Base-by-base conservation (phyloP, 805 yeast species). In the Kuraishia piskuri region DNA sequence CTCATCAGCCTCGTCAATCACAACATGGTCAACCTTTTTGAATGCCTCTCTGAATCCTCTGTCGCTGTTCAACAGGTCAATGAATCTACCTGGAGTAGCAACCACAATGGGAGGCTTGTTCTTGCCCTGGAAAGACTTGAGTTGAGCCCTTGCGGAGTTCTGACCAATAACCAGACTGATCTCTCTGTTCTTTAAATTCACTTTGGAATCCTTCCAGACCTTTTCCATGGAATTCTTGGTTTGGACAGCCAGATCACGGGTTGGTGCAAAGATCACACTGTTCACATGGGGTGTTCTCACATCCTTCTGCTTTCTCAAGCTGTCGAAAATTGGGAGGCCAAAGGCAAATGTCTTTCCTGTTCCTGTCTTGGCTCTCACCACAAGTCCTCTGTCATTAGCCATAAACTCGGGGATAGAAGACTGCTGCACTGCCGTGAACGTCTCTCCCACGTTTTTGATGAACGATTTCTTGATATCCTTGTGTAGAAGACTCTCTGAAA, bases 301-400 rank as follows among this genome's bases (percentile, higher is more conserved):
- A 53, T 61, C 64, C 50, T 59, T 64, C 54, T 61, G 61, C 17
- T 31, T 31, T 31, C 40, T 31, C 55, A 77, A 69, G 49, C 80
- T 77, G 63, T 89, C 86, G 49, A 89, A 70, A 12, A 88, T 71
- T 2, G 97, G 97, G 47, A 91, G 73, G 56, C 91, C 85, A 67
- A 89, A 90, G 0, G 97, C 95, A 57, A 88, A 81, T 0, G 97
- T 90, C 67, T 90, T 90, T 63, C 97, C 97, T 1, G 97, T 90
- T 66, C 97, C 97, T 2, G 97, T 90, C 67, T 89, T 89, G 24
- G 97, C 97, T 62, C 96, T 77, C 44, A 90, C 90, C 22, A 90
- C 89, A 47, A 89, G 74, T 58, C 92, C 91, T 31, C 72, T 69
- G 19, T 74, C 66, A n/a, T 76, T 71, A 45, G 73, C 71, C 17